Percentiles rank a stretch among this genome's conserved stretches.
These are phyloP conservation scores for Neocucurbitaria cava DNA, from an alignment of 2,329 filamentous ascomycete genomes.

Conservation along the genomic window DNA sequence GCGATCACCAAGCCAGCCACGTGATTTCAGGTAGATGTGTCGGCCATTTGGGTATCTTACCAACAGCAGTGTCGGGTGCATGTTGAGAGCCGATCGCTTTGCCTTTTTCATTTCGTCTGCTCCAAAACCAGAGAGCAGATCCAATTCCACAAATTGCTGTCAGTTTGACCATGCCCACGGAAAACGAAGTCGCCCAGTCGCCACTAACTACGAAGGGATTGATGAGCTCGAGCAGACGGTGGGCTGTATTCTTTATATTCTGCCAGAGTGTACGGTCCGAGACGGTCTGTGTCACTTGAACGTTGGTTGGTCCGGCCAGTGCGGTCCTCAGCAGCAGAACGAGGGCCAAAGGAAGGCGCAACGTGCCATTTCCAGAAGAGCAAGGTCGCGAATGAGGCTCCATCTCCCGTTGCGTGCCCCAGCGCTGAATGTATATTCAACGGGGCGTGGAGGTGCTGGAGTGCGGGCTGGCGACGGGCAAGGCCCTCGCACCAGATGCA, in stretches of 20 bases:
- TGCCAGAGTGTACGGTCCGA: constrained; percentile 30
- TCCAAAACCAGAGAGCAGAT: constrained; percentile 45
- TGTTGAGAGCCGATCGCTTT: constrained; percentile 24
- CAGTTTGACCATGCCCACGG: constrained; percentile 50
- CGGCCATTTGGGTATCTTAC: constrained; percentile 29
- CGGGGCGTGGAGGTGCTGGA: constrained; percentile 30
- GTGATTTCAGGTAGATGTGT: constrained; percentile 10
- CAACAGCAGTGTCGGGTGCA: constrained; percentile 28
- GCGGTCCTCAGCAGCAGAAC: constrained; percentile 38
- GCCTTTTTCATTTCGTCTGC: constrained; percentile 26
- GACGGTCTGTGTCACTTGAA: constrained; percentile 33
- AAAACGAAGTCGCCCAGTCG: constrained; percentile 25
- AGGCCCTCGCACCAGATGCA: constrained; percentile 18
- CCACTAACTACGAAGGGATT: constrained; percentile 33
- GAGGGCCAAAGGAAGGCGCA: constrained; percentile 47
- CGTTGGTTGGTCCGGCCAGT: constrained; percentile 32
- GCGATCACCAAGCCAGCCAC: constrained; percentile 2
- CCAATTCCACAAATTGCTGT: constrained; percentile 45
- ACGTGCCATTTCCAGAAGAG: constrained; percentile 41
- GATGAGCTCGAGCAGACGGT: constrained; percentile 27
- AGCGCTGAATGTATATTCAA: constrained; percentile 47
- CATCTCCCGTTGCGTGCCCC: constrained; percentile 41
- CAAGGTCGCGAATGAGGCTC: constrained; percentile 46
- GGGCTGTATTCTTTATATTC: constrained; percentile 36
- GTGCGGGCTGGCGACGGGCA: constrained; percentile 27